Conservation (phyloP, 768 basidiomycete species). For the Termitomyces sp. region DNA sequence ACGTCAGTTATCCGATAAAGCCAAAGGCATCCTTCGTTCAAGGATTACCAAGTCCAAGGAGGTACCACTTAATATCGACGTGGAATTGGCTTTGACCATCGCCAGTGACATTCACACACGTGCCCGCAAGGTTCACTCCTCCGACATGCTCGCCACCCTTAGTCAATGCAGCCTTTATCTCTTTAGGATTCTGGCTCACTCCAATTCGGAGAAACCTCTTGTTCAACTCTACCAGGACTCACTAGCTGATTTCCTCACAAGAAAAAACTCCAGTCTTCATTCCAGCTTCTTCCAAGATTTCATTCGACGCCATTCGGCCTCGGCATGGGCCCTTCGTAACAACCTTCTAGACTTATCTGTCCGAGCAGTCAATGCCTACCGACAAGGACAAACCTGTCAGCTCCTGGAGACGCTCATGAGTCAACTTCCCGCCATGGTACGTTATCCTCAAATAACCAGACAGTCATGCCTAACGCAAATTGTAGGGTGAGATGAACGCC, state of each 20-base stretch:
- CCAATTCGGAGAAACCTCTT: constrained; percentile 42
- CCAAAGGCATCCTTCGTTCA: constrained; percentile 70
- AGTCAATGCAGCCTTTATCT: constrained; percentile 72
- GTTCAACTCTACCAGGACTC: constrained; percentile 60
- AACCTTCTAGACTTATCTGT: constrained; percentile 53
- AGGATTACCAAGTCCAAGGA: constrained; percentile 77
- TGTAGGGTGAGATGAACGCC: constrained; percentile 21
- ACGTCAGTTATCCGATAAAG: constrained; percentile 86
- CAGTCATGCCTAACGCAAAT: not conserved
- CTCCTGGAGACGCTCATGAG: constrained; percentile 63
- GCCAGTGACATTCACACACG: constrained; percentile 65
- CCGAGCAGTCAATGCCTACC: constrained; percentile 71
- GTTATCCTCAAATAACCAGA: constrained; percentile 14
- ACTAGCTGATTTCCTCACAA: constrained; percentile 69
- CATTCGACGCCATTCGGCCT: constrained; percentile 56
- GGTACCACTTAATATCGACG: constrained; percentile 43
- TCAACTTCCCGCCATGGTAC: constrained; percentile 47
- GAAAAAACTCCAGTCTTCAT: constrained; percentile 78
- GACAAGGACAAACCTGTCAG: constrained; percentile 71
- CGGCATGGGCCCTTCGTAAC: constrained; percentile 63
- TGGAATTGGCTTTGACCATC: constrained; percentile 39
- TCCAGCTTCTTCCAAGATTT: constrained; percentile 76
- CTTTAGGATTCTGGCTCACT: constrained; percentile 41
- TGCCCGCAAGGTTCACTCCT: constrained; percentile 62
- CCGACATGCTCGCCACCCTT: constrained; percentile 61